Evolutionary conservation across 805 yeast genomes (phyloP), one percentile per base, ranked within the genome.

Genomic region (Metschnikowia gruessii): DNA sequence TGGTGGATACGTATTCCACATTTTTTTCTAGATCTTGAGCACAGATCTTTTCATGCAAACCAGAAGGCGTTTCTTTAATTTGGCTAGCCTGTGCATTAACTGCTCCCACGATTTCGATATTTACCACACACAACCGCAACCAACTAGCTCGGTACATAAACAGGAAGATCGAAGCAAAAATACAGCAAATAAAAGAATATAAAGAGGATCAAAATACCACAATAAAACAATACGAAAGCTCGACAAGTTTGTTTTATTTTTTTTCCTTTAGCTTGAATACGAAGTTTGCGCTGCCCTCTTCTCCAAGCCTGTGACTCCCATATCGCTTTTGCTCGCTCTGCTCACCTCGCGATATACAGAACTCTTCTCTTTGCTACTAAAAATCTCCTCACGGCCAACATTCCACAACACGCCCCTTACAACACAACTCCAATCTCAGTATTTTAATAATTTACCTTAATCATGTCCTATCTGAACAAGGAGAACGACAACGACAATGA

Each of bases 401-500:
- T n/a, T 18, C 15, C 11, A 24, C 40, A 4, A 15, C 5, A 4
- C 9, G 7, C 9, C 11, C 17, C 11, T 11, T 30, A 10, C 33
- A n/a, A 13, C n/a, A 15, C 10, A 13, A 16, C 17, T n/a, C 33
- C 33, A 30, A 15, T n/a, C 15, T 30, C 33, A 30, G 33, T 18
- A 19, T 10, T 18, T n/a, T 31, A 7, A 19, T 9, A 30, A 13
- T 15, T 30, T n/a, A 21, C 40, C 15, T 26, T 29, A 2, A 36
- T 21, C 42, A 52, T 50, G 56, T 41, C 51, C 12, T 34, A 34
- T 41, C 30, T 43, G 21, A 46, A 39, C 12, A 28, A 46, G 11
- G 52, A 51, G 28, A 21, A 40, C 10, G 54, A 46, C 28, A 45
- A 44, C 17, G 58, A 48, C 30, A 40, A 39, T 31, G 59, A 54